These are phyloP conservation scores for Ammopiptanthus mongolicus DNA, from an alignment of 306 rosid species.

Conservation along the genomic window DNA sequence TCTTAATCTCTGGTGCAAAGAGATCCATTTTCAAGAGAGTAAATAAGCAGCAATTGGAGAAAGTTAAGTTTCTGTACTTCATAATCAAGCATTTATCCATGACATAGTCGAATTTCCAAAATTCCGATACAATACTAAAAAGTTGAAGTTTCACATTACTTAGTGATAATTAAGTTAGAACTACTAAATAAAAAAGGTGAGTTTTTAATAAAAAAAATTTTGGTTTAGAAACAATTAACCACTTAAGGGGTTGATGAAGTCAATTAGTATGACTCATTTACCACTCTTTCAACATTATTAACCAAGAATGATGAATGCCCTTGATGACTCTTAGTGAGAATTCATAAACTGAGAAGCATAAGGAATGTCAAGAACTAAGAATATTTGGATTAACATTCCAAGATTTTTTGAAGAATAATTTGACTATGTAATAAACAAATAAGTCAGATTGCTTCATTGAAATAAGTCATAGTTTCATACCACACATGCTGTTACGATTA, in stretches of 20 bases:
- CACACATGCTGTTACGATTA: slow-evolving; percentile 67
- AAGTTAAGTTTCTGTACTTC: not conserved
- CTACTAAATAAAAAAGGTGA: not conserved
- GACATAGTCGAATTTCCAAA: not conserved
- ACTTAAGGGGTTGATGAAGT: not conserved
- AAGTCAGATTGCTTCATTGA: not conserved
- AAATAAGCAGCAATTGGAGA: not conserved
- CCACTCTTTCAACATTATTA: not conserved
- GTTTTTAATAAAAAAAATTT: too few relatives aligned
- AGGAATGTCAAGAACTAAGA: too few relatives aligned
- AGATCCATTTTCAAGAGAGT: not conserved
- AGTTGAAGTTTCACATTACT: not conserved
- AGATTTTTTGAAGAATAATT: too few relatives aligned
- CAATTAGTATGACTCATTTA: not conserved
- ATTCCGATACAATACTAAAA: not conserved
- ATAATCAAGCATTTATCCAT: not conserved
- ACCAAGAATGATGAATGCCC: not conserved
- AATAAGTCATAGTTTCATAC: slow-evolving; percentile 31
- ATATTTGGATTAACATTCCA: too few relatives aligned
- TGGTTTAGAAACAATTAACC: too few relatives aligned
- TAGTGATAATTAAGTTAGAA: too few relatives aligned
- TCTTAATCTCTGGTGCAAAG: not conserved
- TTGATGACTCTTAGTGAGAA: too few relatives aligned
- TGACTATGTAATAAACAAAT: not conserved
- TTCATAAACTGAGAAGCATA: too few relatives aligned